Evolutionary conservation across 1,284 basidiomycete genomes (phyloP), one percentile per base, ranked within the genome.

Genomic region (Rhodofomes roseus): DNA sequence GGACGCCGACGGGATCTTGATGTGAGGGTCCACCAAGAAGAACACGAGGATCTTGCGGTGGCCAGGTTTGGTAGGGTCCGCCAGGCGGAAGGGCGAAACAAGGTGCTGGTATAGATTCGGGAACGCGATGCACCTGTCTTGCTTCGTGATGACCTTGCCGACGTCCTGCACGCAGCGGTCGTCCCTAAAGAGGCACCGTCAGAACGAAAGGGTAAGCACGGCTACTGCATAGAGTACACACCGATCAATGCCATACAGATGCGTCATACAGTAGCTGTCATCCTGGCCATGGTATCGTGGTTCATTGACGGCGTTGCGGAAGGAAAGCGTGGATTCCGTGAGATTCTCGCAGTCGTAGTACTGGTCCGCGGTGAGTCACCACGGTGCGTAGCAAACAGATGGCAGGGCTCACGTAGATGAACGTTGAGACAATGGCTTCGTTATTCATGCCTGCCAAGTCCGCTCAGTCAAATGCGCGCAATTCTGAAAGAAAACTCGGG

Each of bases 351-450:
- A 63, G 37, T 57, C 60, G 52, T 64, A 64, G 55, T 66, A 66
- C 50, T 52, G 12, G 29, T 9, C 14, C 11, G 27, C 25, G 11
- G 8, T 44, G n/a, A 44, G 44, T 20, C n/a, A 12, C 1, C 22
- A 25, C n/a, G n/a, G n/a, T n/a, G n/a, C n/a, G n/a, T n/a, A n/a
- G n/a, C 43, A 7, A 5, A 25, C 20, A 44, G 7, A 23, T 4
- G 11, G n/a, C 20, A n/a, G 20, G 22, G 23, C 43, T 20, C 14
- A 44, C 43, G 22, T 44, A 44, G n/a, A 44, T 44, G 12, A 44
- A 44, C 7, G 43, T 44, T n/a, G 8, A 11, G 20, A 25, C 31
- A 48, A 83, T 83, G 54, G 74, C 71, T 65, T 81, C 81, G 63
- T 81, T 84, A 70, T 62, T 55, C 73, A 74, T 74, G 56, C 44